These are phyloP conservation scores for Carnegiea gigantea DNA, from an alignment of 179 eudicot genomes.

Conservation along the genomic window DNA sequence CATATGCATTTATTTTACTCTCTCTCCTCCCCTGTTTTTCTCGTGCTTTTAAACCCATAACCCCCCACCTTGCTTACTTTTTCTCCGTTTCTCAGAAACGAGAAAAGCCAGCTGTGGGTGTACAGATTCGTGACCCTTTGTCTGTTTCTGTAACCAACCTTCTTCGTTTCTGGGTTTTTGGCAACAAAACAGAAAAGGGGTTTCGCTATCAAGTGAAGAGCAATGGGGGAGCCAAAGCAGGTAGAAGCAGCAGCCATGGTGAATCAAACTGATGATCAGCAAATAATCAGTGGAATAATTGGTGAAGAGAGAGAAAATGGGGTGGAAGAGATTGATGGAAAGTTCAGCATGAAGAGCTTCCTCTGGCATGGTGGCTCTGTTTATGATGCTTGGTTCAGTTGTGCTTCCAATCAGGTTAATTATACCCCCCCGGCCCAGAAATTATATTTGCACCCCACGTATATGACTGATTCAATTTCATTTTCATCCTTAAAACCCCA, in stretches of 20 bases:
- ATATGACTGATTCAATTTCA: too few species aligned
- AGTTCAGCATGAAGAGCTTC: conserved; percentile 52
- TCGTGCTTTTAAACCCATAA: conserved; percentile 8
- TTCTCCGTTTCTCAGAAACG: conserved; percentile 7
- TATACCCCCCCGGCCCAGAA: too few species aligned
- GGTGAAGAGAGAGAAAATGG: conserved; percentile 29
- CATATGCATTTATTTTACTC: conserved; percentile 12
- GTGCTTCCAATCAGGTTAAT: conserved; percentile 75
- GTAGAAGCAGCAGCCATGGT: conserved; percentile 33
- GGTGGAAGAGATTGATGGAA: conserved; percentile 20
- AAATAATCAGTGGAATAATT: conserved; percentile 1
- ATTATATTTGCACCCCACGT: too few species aligned
- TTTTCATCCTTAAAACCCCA: too few species aligned
- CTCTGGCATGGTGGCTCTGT: conserved; percentile 98
- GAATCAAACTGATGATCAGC: conserved; percentile 24
- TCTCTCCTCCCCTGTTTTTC: conserved; percentile 18
- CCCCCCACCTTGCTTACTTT: neutral
- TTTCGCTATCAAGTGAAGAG: neutral
- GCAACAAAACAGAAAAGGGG: neutral
- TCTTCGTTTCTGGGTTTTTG: neutral
- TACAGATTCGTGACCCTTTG: conserved; percentile 10
- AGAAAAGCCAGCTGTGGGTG: neutral
- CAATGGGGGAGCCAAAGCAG: conserved; percentile 32
- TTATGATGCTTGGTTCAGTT: conserved; percentile 94
- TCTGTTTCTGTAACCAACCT: conserved; percentile 16